Evolutionary conservation across 768 basidiomycete genomes (phyloP).

Genomic region (Phylloporus sp.): DNA sequence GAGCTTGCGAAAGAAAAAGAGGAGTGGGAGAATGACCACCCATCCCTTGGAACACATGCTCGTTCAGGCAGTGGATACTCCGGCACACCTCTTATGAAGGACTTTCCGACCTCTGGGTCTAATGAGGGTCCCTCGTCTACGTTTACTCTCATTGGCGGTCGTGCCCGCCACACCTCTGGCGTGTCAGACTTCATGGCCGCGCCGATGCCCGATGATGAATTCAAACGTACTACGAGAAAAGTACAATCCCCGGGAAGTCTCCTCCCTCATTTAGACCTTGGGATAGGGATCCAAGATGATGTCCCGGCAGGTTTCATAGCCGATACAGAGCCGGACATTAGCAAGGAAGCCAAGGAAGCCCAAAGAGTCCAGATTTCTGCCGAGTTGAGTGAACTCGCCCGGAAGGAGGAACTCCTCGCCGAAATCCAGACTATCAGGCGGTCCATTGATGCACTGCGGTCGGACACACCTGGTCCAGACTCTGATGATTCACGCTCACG

Average conservation of each 20-base stretch:
- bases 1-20: constrained; percentile 64
- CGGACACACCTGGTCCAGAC: constrained; percentile 54
- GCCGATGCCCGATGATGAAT: constrained; percentile 58
- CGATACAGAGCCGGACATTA: constrained; percentile 33
- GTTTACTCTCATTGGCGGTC: constrained; percentile 49
- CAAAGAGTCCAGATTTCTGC: constrained; percentile 36
- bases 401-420: constrained; percentile 65
- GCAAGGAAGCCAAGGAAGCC: constrained; percentile 29
- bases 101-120: constrained; percentile 49
- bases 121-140: constrained; percentile 40
- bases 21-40: constrained; percentile 88
- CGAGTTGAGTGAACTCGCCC: constrained; percentile 52
- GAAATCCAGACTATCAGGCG: constrained; percentile 79
- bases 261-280: constrained; percentile 72
- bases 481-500: constrained; percentile 59
- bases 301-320: constrained; percentile 70
- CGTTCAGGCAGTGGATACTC: constrained; percentile 64
- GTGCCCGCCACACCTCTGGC: constrained; percentile 60
- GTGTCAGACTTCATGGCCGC: constrained; percentile 72
- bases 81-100: constrained; percentile 63
- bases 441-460: constrained; percentile 72
- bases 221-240: constrained; percentile 46
- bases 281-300: constrained; percentile 67
- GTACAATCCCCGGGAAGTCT: constrained; percentile 48
- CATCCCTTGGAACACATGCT: constrained; percentile 54